phyloP scores from a whole-genome alignment of 352 stramenopile genomes.

The Globisporangium viniferum region DNA sequence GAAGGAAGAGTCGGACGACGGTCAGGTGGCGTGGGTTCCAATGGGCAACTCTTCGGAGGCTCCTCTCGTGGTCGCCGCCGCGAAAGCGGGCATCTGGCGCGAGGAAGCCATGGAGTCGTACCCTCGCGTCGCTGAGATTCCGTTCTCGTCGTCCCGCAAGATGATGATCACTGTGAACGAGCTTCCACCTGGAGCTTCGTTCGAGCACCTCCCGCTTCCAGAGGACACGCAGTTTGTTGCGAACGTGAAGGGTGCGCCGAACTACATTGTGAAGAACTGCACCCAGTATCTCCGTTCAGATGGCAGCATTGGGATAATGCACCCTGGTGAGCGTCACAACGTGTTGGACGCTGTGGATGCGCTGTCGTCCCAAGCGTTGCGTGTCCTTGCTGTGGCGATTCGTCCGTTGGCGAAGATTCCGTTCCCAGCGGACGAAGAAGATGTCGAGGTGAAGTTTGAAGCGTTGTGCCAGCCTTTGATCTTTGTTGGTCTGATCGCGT shows the following conservation, averaged over 20 bases:
- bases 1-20: conserved; percentile 42
- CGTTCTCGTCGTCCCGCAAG: conserved; percentile 94
- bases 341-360: conserved; percentile 56
- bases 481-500: conserved; percentile 92
- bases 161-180: conserved; percentile 88
- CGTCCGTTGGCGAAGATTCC: conserved; percentile 46
- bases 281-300: conserved; percentile 44
- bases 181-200: conserved; percentile 24
- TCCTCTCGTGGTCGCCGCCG: conserved; percentile 57
- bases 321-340: conserved; percentile 27
- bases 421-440: conserved; percentile 45
- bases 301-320: conserved; percentile 37
- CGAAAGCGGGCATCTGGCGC: conserved; percentile 57
- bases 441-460: conserved; percentile 56
- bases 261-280: conserved; percentile 64
- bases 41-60: conserved; percentile 76
- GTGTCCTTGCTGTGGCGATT: conserved; percentile 90
- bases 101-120: conserved; percentile 41
- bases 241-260: conserved; percentile 67
- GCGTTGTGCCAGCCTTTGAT: conserved; percentile 70
- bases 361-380: conserved; percentile 64
- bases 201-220: conserved; percentile 43
- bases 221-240: conserved; percentile 39
- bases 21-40: conserved; percentile 35
- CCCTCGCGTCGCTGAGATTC: conserved; percentile 83